Conservation (phyloP, 345 rosid species). For the Passiflora organensis region DNA sequence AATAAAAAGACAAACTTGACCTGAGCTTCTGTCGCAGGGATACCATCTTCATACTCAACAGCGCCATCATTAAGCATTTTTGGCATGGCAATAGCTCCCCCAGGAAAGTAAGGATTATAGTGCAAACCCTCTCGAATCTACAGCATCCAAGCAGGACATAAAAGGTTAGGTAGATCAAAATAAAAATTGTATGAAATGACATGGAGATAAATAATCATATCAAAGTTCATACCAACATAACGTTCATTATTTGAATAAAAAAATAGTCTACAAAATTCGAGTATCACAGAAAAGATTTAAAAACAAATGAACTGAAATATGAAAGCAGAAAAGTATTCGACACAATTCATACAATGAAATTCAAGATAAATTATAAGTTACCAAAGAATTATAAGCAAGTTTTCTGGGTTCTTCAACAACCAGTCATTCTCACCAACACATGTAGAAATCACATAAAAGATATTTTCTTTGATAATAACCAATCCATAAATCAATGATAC, state of each 20-base stretch:
- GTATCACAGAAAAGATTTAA: neutral
- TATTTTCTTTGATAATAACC: neutral
- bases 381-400: neutral
- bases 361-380: neutral
- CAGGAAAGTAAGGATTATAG: conserved; percentile 98
- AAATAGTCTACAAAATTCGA: neutral
- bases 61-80: conserved; percentile 97
- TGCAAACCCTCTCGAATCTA: conserved; percentile 94
- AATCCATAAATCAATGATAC: neutral
- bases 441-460: too few relatives aligned
- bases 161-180: too few relatives aligned
- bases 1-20: conserved; percentile 30
- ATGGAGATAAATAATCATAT: too few relatives aligned
- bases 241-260: too few relatives aligned
- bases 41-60: conserved; percentile 95
- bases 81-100: conserved; percentile 99
- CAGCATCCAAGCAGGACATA: conserved; percentile 7
- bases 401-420: too few relatives aligned
- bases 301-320: too few relatives aligned
- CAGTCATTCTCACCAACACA: too few relatives aligned
- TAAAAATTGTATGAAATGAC: too few relatives aligned
- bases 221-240: too few relatives aligned
- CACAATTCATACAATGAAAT: neutral
- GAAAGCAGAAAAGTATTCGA: neutral
- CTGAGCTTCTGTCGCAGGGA: conserved; percentile 98